Evolutionary conservation across 257 asterid species (phyloP), one percentile per base, ranked within the genome.

Genomic region (Jacaranda mimosifolia): DNA sequence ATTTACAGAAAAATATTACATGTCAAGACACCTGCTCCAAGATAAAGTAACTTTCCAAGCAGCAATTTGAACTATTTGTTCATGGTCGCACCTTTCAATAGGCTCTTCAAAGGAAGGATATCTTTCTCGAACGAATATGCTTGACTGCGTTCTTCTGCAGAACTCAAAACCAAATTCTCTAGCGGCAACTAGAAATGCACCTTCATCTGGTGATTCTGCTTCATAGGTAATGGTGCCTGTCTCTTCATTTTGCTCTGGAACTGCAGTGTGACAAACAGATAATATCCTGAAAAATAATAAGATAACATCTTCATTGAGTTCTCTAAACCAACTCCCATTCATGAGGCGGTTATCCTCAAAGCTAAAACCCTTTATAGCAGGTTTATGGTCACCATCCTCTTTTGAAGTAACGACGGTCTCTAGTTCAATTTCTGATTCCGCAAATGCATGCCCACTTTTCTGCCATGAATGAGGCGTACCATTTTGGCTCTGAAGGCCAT

Each of bases 131-230:
- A 96, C 94, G 76, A 83, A 77, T 81, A 92, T 77, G 83, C 89
- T 96, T 42, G 99, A 90, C 82, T 96, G 99, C 12, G 98, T 93
- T 85, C 99, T 86, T 84, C 79, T 88, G 79, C 86, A 90, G 84
- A 96, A 93, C 91, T 92, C 98, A 72, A 96, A 96, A 67, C 99
- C 99, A 76, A 96, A 88, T 84, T 96, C 99, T 85, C 97, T 88
- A 49, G 97, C 99, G 49, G 99, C 97, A 80, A 96, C 92, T 69
- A 96, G 95, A 89, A 96, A 96, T 13, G 99, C 84, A 13, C 94
- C 91, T 85, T 96, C 99, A 83, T 96, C 99, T 13, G 99, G 99
- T 35, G 99, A 96, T 68, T 96, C 99, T 73, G 97, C 97, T 87
- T 96, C 99, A 67, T 93, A 96, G 10, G 88, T 89, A 64, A 85